phyloP scores from a whole-genome alignment of 2,329 filamentous ascomycete genomes.

The Epicoccum sorghinum region DNA sequence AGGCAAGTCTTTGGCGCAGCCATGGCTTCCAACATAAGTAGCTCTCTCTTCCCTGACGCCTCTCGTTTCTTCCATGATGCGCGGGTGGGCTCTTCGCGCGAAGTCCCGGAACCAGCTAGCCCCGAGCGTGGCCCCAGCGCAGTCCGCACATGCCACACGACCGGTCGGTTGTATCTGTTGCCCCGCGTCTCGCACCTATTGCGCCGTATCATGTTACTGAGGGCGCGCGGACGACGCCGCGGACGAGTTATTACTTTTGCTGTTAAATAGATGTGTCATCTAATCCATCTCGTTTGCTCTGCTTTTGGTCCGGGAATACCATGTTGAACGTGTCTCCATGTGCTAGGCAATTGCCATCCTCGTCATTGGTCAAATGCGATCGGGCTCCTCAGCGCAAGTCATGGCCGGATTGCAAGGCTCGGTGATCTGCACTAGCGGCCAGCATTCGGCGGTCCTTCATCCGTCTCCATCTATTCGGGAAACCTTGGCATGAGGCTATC shows the following conservation, averaged over 20 bases:
- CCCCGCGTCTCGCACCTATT: slow-evolving; percentile 1
- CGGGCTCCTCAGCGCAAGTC: not conserved
- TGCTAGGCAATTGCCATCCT: not conserved
- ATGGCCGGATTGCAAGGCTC: not conserved
- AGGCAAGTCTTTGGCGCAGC: not conserved
- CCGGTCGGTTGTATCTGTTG: slow-evolving; percentile 5
- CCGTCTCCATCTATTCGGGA: not conserved
- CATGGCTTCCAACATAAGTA: slow-evolving; percentile 1
- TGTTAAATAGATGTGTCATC: not conserved
- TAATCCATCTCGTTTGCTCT: not conserved
- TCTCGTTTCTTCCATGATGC: slow-evolving; percentile 19
- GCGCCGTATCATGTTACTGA: not conserved
- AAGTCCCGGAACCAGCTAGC: not conserved
- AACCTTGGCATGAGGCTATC: slow-evolving; percentile 2
- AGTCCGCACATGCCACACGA: not conserved
- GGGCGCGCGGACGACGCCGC: not conserved
- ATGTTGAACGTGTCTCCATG: not conserved
- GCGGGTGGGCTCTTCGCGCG: slow-evolving; percentile 1
- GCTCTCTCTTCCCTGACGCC: slow-evolving; percentile 4
- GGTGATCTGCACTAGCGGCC: slow-evolving; percentile 3
- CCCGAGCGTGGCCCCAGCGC: not conserved
- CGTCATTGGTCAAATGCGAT: not conserved
- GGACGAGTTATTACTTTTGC: not conserved
- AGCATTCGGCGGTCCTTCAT: not conserved
- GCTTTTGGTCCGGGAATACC: not conserved